phyloP scores from a whole-genome alignment of 495 filamentous ascomycete genomes.

The Talaromyces ruber region DNA sequence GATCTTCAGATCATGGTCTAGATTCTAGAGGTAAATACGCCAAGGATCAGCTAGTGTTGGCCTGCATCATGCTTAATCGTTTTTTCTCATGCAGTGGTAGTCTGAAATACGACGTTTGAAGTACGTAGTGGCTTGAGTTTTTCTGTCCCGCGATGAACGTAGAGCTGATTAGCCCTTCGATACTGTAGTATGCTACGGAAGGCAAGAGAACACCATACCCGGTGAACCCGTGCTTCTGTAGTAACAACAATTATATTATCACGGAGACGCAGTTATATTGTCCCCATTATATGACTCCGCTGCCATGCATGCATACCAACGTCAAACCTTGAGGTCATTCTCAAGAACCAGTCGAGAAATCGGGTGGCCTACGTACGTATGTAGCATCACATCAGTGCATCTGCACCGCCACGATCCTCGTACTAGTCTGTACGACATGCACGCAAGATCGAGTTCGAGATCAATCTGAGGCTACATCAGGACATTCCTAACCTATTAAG shows the following conservation, averaged over 20 bases:
- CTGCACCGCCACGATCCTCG: background rate
- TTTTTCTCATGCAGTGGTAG: background rate
- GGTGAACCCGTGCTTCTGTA: background rate
- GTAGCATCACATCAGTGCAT: background rate
- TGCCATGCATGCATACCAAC: background rate
- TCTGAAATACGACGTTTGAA: background rate
- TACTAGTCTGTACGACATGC: background rate
- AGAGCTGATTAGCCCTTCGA: background rate
- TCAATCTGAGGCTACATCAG: background rate
- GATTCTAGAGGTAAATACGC: background rate
- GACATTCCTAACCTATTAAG: background rate
- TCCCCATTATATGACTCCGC: too few relatives aligned
- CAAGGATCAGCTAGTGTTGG: background rate
- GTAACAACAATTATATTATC: background rate
- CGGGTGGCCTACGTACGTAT: background rate
- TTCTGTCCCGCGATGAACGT: background rate
- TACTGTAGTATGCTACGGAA: background rate
- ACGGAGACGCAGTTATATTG: background rate
- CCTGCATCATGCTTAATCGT: background rate
- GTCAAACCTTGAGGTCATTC: background rate
- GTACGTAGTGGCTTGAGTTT: background rate
- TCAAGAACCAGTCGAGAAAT: background rate
- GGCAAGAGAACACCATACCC: background rate
- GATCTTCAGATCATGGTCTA: background rate
- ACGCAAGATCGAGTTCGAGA: background rate